Base-by-base conservation (phyloP, 352 stramenopile species). In the Phytopythium boreale region DNA sequence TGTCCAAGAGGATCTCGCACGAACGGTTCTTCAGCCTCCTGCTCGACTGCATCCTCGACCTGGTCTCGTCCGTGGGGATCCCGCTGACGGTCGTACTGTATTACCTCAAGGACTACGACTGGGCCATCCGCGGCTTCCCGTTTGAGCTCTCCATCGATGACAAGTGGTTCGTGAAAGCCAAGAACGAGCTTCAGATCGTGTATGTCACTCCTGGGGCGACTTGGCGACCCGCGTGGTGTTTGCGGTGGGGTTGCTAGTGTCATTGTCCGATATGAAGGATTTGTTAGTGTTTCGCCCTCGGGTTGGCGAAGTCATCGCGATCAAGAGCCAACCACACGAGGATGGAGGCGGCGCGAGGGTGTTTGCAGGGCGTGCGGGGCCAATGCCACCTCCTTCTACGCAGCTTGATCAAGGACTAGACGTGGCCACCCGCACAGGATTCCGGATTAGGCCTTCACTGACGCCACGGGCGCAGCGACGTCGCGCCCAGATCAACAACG, bases 111-210 rank as follows among this genome's bases (percentile, higher is more conserved):
- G 37, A 68, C 2, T 79, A 75, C 29, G 59, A 77, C 31, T 49
- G 57, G 9, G 4, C 26, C 0, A 22, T 56, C 8, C 24, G 43
- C 0, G 63, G 68, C 8, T 74, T 84, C 53, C 55, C 61, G 1
- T 19, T 46, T 10, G 34, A 52, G 27, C 50, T 39, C 24, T 82
- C 69, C 73, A 77, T 72, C 53, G 59, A 66, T 15, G 68, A 83
- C 41, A 43, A 47, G 11, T 74, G 73, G 68, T 52, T 68, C 26
- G 53, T 67, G 19, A 56, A 61, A 36, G 55, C 56, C 0, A 26
- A 65, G 4, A 74, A 74, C 56, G 68, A 76, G 41, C 63, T 74
- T 19, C 70, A 76, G 52, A 59, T 80, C 15, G 49, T 78, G 20
- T 29, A 2, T 76, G n/a, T n/a, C n/a, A n/a, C n/a, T n/a, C 73